A percentile compares a stretch with the other conserved stretches of the same genome.
Conservation (phyloP, 2,329 filamentous ascomycete genomes). For the Knufia petricola region DNA sequence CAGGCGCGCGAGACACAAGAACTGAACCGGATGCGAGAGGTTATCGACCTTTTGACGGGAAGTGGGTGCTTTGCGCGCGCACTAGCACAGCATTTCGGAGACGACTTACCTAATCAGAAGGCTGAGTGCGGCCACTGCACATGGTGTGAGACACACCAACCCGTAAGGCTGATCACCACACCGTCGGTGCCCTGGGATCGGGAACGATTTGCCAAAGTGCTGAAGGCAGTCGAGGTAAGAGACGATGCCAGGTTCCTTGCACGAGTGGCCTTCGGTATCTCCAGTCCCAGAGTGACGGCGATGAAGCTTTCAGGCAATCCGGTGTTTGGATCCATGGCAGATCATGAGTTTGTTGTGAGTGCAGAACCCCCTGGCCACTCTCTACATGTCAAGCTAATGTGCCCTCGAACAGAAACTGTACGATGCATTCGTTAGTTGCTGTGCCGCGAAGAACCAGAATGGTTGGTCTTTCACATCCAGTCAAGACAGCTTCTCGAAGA, state of each 20-base stretch:
- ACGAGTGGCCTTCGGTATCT: constrained; percentile 2
- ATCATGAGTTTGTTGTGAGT: not conserved
- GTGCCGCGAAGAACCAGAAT: too few relatives aligned
- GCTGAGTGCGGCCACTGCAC: constrained; percentile 48
- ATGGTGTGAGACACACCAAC: constrained; percentile 31
- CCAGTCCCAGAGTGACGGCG: not conserved
- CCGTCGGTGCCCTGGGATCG: not conserved
- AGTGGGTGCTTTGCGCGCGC: constrained; percentile 23
- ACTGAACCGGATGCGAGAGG: constrained; percentile 40
- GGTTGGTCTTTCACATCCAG: too few relatives aligned
- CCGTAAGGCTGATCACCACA: constrained; percentile 13
- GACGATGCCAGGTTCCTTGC: constrained; percentile 3
- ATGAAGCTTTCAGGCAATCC: not conserved
- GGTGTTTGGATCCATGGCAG: not conserved
- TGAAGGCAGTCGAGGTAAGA: not conserved
- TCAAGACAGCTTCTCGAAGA: too few relatives aligned
- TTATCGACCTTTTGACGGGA: constrained; percentile 47
- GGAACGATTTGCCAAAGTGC: not conserved
- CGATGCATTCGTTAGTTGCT: too few relatives aligned
- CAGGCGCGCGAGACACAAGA: constrained; percentile 45
- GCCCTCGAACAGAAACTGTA: too few relatives aligned
- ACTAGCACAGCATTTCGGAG: constrained; percentile 35
- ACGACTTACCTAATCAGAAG: constrained; percentile 37
- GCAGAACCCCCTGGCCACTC: too few relatives aligned
- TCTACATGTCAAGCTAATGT: too few relatives aligned